phyloP scores from a whole-genome alignment of 179 eudicot genomes.

The Carnegiea gigantea region DNA sequence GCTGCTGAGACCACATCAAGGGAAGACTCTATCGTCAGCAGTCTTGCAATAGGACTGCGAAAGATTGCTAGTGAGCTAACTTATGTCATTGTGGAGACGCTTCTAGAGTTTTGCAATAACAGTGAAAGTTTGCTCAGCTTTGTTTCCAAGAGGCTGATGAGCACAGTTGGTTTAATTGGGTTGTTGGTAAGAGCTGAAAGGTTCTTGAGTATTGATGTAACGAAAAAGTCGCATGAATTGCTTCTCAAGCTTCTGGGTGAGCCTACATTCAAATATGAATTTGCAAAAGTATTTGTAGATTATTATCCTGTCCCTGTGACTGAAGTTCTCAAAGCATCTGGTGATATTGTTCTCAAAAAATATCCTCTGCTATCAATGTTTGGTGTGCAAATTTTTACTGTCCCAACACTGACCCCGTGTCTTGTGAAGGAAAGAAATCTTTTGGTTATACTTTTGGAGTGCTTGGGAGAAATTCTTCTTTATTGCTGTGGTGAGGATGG shows the following conservation, averaged over 20 bases:
- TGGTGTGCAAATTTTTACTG: slow-evolving; percentile 92
- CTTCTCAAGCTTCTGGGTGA: slow-evolving; percentile 91
- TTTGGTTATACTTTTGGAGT: slow-evolving; percentile 64
- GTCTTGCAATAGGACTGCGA: slow-evolving; percentile 37
- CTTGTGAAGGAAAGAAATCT: slow-evolving; percentile 86
- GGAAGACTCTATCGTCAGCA: slow-evolving; percentile 31
- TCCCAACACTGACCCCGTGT: slow-evolving; percentile 82
- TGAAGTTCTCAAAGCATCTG: slow-evolving; percentile 53
- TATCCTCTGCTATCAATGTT: slow-evolving; percentile 67
- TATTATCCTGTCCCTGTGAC: slow-evolving; percentile 67
- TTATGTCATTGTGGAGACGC: slow-evolving; percentile 57
- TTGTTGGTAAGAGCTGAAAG: slow-evolving; percentile 78
- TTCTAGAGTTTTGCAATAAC: slow-evolving; percentile 69
- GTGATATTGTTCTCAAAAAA: slow-evolving; percentile 48
- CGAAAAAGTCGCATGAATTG: slow-evolving; percentile 73
- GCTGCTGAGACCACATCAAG: slow-evolving; percentile 39
- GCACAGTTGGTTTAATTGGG: slow-evolving; percentile 57
- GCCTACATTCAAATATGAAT: slow-evolving; percentile 82
- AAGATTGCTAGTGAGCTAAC: slow-evolving; percentile 60
- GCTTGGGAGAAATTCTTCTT: slow-evolving; percentile 60
- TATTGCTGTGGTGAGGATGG: slow-evolving; percentile 77
- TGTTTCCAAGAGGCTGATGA: slow-evolving; percentile 57
- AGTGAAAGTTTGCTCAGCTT: slow-evolving; percentile 96
- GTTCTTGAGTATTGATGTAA: slow-evolving; percentile 50
- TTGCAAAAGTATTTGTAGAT: slow-evolving; percentile 70